A percentile compares a stretch with the other conserved stretches of the same genome.
These are phyloP conservation scores for Chaetomidium leptoderma DNA, from an alignment of 495 filamentous ascomycete genomes.

Conservation along the genomic window DNA sequence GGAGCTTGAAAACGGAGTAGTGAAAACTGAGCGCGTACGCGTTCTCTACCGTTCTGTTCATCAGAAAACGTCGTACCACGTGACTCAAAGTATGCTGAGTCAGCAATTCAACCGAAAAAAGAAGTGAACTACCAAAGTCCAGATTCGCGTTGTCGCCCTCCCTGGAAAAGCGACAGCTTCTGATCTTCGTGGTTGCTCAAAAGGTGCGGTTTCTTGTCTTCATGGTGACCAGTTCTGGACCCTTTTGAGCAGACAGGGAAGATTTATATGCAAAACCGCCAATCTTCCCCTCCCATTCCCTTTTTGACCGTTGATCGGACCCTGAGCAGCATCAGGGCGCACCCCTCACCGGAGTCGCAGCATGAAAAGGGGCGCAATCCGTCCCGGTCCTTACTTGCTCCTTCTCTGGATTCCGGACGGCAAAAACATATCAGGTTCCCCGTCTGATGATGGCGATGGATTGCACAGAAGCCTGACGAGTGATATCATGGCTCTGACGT, in stretches of 20 bases:
- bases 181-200: neutral
- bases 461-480: slow-evolving; percentile 6
- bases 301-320: slow-evolving; percentile 5
- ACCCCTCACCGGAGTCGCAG: neutral
- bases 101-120: slow-evolving; percentile 1
- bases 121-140: neutral
- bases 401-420: neutral
- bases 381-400: neutral
- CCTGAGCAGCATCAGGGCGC: neutral
- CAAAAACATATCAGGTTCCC: neutral
- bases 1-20: slow-evolving; percentile 3
- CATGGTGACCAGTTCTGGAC: too few species aligned
- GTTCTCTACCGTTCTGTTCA: neutral
- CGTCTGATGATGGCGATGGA: neutral
- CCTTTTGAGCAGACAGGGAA: neutral
- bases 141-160: neutral
- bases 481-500: too few species aligned
- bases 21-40: slow-evolving; percentile 1
- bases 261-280: neutral
- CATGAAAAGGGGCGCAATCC: neutral
- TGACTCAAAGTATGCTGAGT: slow-evolving; percentile 1
- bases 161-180: neutral
- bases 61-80: slow-evolving; percentile 1
- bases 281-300: slow-evolving; percentile 1
- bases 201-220: neutral